A percentile compares a stretch with the other conserved stretches of the same genome.
These are phyloP conservation scores for Cryptosporidium sp. DNA, from an alignment of 169 alveolate genomes.

Conservation along the genomic window DNA sequence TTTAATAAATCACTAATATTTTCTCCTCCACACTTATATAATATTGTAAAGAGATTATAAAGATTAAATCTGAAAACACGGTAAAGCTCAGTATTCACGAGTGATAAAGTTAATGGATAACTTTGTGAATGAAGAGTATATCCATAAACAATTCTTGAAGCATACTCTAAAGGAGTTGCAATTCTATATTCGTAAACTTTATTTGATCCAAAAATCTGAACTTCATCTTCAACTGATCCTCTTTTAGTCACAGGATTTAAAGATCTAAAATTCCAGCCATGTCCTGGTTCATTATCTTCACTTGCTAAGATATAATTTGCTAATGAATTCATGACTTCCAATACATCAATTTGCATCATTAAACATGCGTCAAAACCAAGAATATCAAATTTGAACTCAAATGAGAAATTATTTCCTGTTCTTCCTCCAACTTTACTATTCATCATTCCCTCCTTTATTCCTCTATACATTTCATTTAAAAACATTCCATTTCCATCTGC, in stretches of 20 bases:
- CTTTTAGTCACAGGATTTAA: constrained; percentile 53
- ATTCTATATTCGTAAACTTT: constrained; percentile 8
- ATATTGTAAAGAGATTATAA: constrained; percentile 74
- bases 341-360: constrained; percentile 79
- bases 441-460: constrained; percentile 45
- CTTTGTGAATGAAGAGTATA: constrained; percentile 69
- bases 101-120: constrained; percentile 79
- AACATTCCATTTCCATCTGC: constrained; percentile 77
- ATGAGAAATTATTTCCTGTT: constrained; percentile 44
- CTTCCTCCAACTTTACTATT: constrained; percentile 75
- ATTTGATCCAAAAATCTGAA: constrained; percentile 31
- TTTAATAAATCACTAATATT: constrained; percentile 58
- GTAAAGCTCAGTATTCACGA: constrained; percentile 75
- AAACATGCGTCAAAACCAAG: constrained; percentile 83
- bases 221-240: constrained; percentile 38
- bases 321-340: constrained; percentile 78
- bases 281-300: constrained; percentile 83
- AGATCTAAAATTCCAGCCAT: constrained; percentile 82
- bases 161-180: constrained; percentile 81
- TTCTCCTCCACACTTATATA: constrained; percentile 81
- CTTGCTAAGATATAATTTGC: constrained; percentile 80
- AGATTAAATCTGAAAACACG: constrained; percentile 76
- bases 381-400: constrained; percentile 74
- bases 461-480: constrained; percentile 72
- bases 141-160: constrained; percentile 77